Evolutionary conservation across 179 eudicot species (phyloP), one percentile per base, ranked within the genome.

Genomic region (Silene coronaria): DNA sequence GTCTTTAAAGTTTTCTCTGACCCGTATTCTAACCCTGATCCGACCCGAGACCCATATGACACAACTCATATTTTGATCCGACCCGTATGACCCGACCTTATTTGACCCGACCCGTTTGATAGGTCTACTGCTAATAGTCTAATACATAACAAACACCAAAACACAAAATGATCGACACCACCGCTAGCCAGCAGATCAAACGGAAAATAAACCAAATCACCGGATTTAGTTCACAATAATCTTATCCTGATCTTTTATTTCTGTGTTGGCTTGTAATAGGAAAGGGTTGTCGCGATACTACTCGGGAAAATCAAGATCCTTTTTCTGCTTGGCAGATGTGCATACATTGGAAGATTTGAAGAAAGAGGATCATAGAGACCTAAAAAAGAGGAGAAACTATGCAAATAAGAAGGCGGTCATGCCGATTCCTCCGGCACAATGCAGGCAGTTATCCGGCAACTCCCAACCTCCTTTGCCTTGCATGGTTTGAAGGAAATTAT

Each of bases 231-330:
- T n/a, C n/a, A n/a, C n/a, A 51, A 17, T 0, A 16, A 51, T 3
- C 45, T 38, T 48, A 0, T 22, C 45, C 28, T 36, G 6, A 75
- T 62, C 11, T 23, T 12, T 55, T 36, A 48, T 68, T 21, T 48
- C 8, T 34, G 42, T 45, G 42, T 72, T 67, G 46, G 58, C 36
- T 64, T 21, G 30, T 48, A 16, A 79, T 36, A 86, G 86, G 83
- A 84, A 84, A 80, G 91, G 91, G 48, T 74, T 86, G 48, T 88
- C 89, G 32, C 84, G 86, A 73, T 88, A 78, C 64, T 88, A 88
- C 81, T 76, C 89, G 0, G 91, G 83, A 12, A 88, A 88, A 84
- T 72, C 91, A 2, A 86, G 91, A 81, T 86, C 91, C 12, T 88
- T 82, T 62, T 64, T 65, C 2, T 79, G 85, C 67, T 79, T 88